phyloP scores from a whole-genome alignment of 73 alveolate genomes.

The Halteria grandinella region DNA sequence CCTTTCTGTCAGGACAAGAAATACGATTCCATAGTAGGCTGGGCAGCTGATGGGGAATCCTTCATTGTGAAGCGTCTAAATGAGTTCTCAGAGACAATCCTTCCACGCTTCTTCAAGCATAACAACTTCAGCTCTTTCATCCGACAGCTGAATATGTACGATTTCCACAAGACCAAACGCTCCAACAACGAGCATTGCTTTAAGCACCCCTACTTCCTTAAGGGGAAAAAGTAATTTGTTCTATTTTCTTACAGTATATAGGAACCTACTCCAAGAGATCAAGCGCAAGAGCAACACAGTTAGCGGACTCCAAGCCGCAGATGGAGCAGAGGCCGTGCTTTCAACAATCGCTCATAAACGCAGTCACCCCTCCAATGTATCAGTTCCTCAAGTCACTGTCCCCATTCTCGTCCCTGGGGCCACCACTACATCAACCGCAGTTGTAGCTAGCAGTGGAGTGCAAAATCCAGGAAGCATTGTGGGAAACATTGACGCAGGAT shows the following conservation, averaged over 20 bases:
- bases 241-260: neutral
- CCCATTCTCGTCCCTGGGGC: too few species aligned
- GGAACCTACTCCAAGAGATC: constrained; percentile 23
- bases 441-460: too few species aligned
- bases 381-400: too few species aligned
- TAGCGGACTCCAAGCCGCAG: too few species aligned
- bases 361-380: too few species aligned
- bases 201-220: constrained; percentile 56
- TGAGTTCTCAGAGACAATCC: constrained; percentile 61
- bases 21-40: constrained; percentile 56
- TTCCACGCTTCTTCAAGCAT: constrained; percentile 75
- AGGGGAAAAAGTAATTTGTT: constrained; percentile 36
- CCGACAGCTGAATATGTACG: constrained; percentile 87
- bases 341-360: too few species aligned
- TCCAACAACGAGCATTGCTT: constrained; percentile 70
- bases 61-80: constrained; percentile 47
- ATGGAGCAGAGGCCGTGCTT: too few species aligned
- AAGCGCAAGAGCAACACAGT: constrained; percentile 32
- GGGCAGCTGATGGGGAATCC: constrained; percentile 74
- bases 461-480: too few species aligned
- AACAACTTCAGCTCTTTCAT: constrained; percentile 77
- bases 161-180: constrained; percentile 80
- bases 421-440: too few species aligned
- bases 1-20: constrained; percentile 21
- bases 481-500: too few species aligned